Evolutionary conservation across 2,329 filamentous ascomycete genomes (phyloP), one percentile per base, ranked within the genome.

Genomic region (Dactylellina sp.): DNA sequence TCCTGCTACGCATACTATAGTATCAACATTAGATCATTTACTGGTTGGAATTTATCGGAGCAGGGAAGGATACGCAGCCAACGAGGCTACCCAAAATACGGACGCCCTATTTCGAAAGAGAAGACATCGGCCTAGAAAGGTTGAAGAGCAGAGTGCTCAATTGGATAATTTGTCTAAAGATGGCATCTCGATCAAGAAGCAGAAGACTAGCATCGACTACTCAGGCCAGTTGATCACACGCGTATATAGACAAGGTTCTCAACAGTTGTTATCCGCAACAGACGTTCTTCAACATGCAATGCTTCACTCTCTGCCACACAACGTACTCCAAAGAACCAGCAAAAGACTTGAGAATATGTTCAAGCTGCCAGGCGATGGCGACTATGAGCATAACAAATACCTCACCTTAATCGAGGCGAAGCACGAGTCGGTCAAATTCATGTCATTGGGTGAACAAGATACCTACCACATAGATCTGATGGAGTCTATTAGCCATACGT

Each of bases 251-350:
- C 68, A 72, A 46, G 68, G 68, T 12, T 72, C 68, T 14, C 68
- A 72, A 16, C 46, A 18, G 37, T 18, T 72, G 14, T 18, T 72
- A 18, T 65, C 60, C 16, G 59, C 60, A 25, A 55, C 60, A 24
- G 68, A 65, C 47, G 52, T 72, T 16, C 50, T 72, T 24, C 68
- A 72, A 42, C 68, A 72, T 61, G 68, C 60, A 39, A 18, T 72
- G 25, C 37, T 72, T 25, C 68, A 72, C 12, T 72, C 60, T 35
- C 52, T 72, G 39, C 60, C 68, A 25, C 60, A 37, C 49, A 53
- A 28, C 9, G 53, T 61, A 7, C 60, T 72, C 4, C 37, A 65
- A 28, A 64, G 53, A 35, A 53, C 53, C 7, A 55, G 50, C 14
- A 35, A 64, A 40, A 62, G 68, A 16, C 40, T 72, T 18, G 68